phyloP scores from a whole-genome alignment of 2,329 filamentous ascomycete genomes.

The Ascosphaera apis region DNA sequence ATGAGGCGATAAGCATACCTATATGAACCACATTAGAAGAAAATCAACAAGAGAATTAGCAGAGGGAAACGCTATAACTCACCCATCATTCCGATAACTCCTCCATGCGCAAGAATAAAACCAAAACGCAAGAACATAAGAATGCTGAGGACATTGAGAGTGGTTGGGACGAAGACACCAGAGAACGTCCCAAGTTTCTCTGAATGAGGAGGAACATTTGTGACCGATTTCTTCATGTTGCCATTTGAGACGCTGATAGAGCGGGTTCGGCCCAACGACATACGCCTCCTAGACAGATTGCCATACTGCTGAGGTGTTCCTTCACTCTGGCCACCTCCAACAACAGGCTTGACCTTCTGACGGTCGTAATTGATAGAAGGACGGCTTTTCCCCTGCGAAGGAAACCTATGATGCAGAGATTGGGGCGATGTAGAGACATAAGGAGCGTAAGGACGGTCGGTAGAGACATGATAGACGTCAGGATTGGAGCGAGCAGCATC shows the following conservation, averaged over 20 bases:
- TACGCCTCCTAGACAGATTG: background rate
- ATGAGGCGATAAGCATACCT: conserved; percentile 55
- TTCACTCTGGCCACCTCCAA: background rate
- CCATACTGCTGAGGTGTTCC: background rate
- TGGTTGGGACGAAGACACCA: conserved; percentile 72
- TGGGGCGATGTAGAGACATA: conserved; percentile 1
- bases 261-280: background rate
- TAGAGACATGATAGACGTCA: background rate
- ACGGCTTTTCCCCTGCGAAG: background rate
- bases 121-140: conserved; percentile 84
- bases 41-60: conserved; percentile 1
- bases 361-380: background rate
- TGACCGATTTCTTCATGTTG: background rate
- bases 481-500: no score
- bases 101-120: conserved; percentile 58
- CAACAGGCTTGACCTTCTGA: background rate
- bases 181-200: conserved; percentile 55
- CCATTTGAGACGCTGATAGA: background rate
- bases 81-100: conserved; percentile 61
- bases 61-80: conserved; percentile 11
- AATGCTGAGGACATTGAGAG: conserved; percentile 69
- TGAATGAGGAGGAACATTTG: conserved; percentile 5
- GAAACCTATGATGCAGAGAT: background rate
- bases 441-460: background rate
- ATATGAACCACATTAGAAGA: conserved; percentile 8